These are phyloP conservation scores for Cryphonectria nitschkei DNA, from an alignment of 2,329 filamentous ascomycete species.

Conservation along the genomic window DNA sequence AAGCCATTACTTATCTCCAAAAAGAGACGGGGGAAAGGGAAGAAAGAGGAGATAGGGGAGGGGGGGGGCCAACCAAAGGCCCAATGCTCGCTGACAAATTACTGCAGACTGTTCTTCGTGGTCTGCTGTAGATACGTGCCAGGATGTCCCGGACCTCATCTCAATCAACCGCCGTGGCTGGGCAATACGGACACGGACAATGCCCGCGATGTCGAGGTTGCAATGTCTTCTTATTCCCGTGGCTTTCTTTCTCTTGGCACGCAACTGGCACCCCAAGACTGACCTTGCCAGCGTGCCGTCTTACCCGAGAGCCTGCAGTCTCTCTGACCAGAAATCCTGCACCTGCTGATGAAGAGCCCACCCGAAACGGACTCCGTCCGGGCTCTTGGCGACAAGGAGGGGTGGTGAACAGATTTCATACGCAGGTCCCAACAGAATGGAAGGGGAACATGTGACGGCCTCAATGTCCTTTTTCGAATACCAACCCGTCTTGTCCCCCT, in stretches of 20 bases:
- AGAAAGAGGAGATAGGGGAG: no score
- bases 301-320: slow-evolving; percentile 9
- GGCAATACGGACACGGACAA: not conserved
- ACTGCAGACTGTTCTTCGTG: no score
- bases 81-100: no score
- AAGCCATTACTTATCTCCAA: not conserved
- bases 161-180: no score
- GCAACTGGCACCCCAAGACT: not conserved
- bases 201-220: not conserved
- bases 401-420: not conserved
- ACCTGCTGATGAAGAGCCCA: not conserved
- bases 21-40: not conserved
- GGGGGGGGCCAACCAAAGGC: not conserved
- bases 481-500: not conserved
- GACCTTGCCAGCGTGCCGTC: slow-evolving; percentile 9
- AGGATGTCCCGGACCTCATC: not conserved
- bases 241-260: not conserved
- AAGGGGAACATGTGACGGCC: not conserved
- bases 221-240: not conserved
- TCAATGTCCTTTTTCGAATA: not conserved
- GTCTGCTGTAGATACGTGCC: not conserved
- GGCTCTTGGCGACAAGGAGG: slow-evolving; percentile 6
- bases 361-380: not conserved
- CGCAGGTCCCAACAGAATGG: not conserved
- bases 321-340: not conserved